Conservation (phyloP, 148 eudicot species). For the Spergularia bocconei region DNA sequence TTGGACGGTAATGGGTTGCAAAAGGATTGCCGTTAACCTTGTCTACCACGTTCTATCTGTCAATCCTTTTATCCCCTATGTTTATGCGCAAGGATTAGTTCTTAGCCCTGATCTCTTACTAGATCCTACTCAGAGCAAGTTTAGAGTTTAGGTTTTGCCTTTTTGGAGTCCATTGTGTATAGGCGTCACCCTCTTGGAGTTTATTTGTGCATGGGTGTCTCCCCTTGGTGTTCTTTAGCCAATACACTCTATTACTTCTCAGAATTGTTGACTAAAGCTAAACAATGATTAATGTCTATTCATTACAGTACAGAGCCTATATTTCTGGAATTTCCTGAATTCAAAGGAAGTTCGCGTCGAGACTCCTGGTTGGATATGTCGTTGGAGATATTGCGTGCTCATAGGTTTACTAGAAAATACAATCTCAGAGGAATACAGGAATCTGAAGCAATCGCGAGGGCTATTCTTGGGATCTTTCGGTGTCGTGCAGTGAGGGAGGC, state of each 20-base stretch:
- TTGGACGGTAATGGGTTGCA: not conserved
- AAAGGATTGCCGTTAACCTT: not conserved
- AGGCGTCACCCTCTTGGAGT: too few species aligned
- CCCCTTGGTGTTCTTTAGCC: too few species aligned
- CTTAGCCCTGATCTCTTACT: not conserved
- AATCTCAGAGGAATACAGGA: constrained; percentile 55
- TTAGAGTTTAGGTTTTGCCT: too few species aligned
- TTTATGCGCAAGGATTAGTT: not conserved
- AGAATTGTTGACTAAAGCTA: not conserved
- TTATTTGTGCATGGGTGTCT: too few species aligned
- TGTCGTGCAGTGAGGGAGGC: constrained; percentile 81
- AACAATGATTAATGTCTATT: constrained; percentile 11
- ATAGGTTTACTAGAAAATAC: constrained; percentile 60
- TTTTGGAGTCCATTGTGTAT: too few species aligned
- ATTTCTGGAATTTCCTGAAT: constrained; percentile 82
- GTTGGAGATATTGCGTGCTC: constrained; percentile 64
- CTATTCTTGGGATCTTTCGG: constrained; percentile 65
- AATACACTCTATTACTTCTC: too few species aligned
- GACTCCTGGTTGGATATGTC: constrained; percentile 85
- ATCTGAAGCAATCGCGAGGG: constrained; percentile 77
- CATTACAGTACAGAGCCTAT: constrained; percentile 71
- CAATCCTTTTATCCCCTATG: not conserved
- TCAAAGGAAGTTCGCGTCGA: constrained; percentile 74
- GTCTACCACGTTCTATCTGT: not conserved
- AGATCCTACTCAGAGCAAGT: not conserved